Evolutionary conservation across 176 grass and related monocot species (phyloP).

Genomic region (Tuctoria greenei): DNA sequence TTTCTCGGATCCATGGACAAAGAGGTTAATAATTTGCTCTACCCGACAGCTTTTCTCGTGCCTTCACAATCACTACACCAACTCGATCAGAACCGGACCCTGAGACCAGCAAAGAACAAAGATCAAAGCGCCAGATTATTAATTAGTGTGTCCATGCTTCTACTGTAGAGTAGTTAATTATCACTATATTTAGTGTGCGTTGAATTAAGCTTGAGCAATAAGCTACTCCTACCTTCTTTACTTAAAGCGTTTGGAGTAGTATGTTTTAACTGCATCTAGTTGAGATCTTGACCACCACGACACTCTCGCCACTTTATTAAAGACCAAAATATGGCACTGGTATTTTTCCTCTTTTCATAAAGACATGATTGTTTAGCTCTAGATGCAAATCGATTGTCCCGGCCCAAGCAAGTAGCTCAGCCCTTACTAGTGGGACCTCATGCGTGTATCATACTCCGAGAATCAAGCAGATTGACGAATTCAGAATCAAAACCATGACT

Average conservation of each 20-base stretch:
- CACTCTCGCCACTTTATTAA: background rate
- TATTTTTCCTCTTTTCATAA: constrained; percentile 2
- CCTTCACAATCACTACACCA: constrained; percentile 36
- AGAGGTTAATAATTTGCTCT: background rate
- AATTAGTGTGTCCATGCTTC: constrained; percentile 1
- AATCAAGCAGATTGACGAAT: too few species aligned
- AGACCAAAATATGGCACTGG: background rate
- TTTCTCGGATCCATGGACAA: too few species aligned
- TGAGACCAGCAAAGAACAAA: constrained; percentile 16
- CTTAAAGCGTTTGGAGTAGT: constrained; percentile 13
- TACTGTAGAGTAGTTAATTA: background rate
- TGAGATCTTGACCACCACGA: constrained; percentile 42
- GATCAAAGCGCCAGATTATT: constrained; percentile 4
- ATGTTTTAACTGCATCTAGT: background rate
- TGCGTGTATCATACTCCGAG: too few species aligned
- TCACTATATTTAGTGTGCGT: background rate
- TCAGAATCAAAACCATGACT: too few species aligned
- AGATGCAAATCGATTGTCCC: background rate
- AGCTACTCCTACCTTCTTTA: constrained; percentile 1
- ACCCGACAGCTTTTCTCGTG: constrained; percentile 9
- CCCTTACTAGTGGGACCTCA: too few species aligned
- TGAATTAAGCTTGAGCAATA: background rate
- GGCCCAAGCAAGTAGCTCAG: too few species aligned
- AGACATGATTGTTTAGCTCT: background rate
- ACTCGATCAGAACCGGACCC: background rate